phyloP scores from a whole-genome alignment of 179 eudicot genomes.

The Silene coronaria region DNA sequence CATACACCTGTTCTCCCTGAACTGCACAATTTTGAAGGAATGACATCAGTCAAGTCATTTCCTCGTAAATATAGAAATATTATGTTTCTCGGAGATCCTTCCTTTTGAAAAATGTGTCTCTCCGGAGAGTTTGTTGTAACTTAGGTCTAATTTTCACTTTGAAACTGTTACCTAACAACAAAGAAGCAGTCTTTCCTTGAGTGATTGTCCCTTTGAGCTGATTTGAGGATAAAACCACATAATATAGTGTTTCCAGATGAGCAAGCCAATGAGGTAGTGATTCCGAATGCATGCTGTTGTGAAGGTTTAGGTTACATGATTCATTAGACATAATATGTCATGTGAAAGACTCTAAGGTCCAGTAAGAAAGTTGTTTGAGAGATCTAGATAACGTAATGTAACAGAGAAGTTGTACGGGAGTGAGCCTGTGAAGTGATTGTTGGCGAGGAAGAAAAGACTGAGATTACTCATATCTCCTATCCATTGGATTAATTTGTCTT shows the following conservation, averaged over 20 bases:
- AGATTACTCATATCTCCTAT: neutral
- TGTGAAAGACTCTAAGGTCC: neutral
- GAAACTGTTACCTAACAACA: neutral
- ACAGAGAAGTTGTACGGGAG: neutral
- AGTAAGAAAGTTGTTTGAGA: neutral
- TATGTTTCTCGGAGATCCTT: neutral
- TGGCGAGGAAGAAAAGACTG: neutral
- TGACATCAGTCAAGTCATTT: neutral
- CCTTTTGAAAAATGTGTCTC: neutral
- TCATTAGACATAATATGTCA: neutral
- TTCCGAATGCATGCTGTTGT: constrained; percentile 1
- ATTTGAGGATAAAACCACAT: constrained; percentile 1
- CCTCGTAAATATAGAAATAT: neutral
- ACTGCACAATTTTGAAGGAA: neutral
- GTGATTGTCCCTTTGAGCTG: neutral
- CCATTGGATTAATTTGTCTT: constrained; percentile 3
- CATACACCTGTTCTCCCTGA: too few species aligned
- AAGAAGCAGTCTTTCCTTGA: neutral
- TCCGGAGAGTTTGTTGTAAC: neutral
- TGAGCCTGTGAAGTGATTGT: constrained; percentile 5
- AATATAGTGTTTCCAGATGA: neutral
- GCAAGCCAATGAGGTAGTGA: too few species aligned
- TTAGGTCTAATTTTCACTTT: neutral
- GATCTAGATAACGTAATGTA: neutral
- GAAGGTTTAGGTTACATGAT: neutral